Conservation (phyloP, 768 basidiomycete species). For the Cyclocybe aegerita region DNA sequence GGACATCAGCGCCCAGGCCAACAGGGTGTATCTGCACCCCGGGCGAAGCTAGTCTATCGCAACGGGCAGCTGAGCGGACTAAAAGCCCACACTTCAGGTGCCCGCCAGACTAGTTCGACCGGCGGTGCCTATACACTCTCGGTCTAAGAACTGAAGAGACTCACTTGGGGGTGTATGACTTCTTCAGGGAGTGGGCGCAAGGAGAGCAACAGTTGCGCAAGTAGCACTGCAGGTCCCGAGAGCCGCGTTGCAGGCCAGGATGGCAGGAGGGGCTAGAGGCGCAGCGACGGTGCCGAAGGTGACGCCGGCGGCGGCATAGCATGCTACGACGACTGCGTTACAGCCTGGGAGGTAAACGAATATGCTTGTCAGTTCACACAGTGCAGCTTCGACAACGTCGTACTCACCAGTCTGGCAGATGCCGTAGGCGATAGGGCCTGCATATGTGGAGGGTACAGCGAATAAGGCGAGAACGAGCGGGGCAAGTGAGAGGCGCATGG, state of each 20-base stretch:
- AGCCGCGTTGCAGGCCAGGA: conserved; percentile 41
- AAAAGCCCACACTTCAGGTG: no score
- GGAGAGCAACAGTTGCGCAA: conserved; percentile 33
- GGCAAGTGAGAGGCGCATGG: not conserved
- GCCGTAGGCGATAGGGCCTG: conserved; percentile 36
- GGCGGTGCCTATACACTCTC: no score
- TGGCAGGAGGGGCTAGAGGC: conserved; percentile 32
- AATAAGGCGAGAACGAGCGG: not conserved
- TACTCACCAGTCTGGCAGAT: conserved; percentile 41
- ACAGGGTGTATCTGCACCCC: no score
- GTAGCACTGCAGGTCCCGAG: conserved; percentile 42
- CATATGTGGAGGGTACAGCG: conserved; percentile 5
- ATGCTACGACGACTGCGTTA: conserved; percentile 30
- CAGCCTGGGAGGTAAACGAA: conserved; percentile 12
- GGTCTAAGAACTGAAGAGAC: no score
- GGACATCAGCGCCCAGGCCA: no score
- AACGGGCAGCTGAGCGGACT: no score
- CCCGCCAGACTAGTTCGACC: no score
- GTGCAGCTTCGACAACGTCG: not conserved
- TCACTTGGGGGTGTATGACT: no score
- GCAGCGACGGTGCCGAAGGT: conserved; percentile 45
- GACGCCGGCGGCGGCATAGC: conserved; percentile 41
- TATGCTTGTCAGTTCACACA: not conserved
- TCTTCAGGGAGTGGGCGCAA: conserved; percentile 30
- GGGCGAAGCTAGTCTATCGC: no score